phyloP scores from a whole-genome alignment of 768 basidiomycete species.

The Serendipita sp. region DNA sequence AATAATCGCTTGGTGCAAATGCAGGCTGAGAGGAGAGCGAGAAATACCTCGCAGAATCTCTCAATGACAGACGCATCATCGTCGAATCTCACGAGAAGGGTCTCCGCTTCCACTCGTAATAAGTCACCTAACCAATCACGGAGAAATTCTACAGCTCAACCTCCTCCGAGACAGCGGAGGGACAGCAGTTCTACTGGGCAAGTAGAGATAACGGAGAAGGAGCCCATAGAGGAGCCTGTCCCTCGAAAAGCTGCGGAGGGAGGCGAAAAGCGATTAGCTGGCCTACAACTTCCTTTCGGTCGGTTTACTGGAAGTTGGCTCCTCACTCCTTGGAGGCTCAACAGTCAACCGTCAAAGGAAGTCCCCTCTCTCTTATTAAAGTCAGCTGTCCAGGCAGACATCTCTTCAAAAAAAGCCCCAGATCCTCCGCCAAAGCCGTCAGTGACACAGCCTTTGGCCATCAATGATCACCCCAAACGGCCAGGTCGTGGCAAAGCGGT shows the following conservation, averaged over 20 bases:
- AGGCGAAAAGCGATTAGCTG: not conserved
- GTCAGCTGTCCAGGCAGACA: not conserved
- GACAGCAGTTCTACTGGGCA: not conserved
- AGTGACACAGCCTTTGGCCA: not conserved
- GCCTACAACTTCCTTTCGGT: not conserved
- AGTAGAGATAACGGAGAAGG: not conserved
- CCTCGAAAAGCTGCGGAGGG: not conserved
- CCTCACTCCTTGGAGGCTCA: constrained; percentile 5
- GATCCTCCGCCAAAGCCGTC: not conserved
- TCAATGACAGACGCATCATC: not conserved
- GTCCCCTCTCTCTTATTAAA: not conserved
- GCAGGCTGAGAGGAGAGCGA: not conserved
- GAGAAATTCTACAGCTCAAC: not conserved
- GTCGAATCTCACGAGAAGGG: not conserved
- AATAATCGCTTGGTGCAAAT: not conserved
- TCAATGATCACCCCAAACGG: not conserved
- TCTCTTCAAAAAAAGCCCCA: not conserved
- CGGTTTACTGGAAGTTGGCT: constrained; percentile 2
- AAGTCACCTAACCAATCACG: not conserved
- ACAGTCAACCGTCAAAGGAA: not conserved
- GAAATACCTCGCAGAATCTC: constrained; percentile 3
- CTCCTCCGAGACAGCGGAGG: not conserved
- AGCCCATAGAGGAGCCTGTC: not conserved
- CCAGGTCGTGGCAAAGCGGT: not conserved
- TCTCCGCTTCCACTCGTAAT: not conserved